These are phyloP conservation scores for Fusarium veterinarium DNA, from an alignment of 2,329 filamentous ascomycete genomes.

Conservation along the genomic window DNA sequence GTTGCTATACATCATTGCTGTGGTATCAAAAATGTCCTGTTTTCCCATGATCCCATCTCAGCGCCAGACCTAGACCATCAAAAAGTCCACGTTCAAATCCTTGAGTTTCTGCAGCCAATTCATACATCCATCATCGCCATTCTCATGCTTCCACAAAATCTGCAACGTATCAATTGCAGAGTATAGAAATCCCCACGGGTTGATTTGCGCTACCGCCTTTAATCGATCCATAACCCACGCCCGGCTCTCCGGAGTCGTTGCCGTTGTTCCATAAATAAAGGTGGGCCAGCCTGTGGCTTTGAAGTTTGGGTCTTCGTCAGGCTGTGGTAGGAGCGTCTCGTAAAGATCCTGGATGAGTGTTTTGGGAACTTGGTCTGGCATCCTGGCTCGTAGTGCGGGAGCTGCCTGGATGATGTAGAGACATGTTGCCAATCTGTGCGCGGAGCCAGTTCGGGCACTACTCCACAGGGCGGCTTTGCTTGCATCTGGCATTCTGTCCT, in stretches of 20 bases:
- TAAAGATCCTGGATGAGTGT: conserved; percentile 58
- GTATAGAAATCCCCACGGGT: conserved; percentile 61
- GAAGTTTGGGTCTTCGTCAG: conserved; percentile 62
- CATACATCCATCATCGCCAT: conserved; percentile 37
- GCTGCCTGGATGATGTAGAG: conserved; percentile 58
- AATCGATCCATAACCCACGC: conserved; percentile 62
- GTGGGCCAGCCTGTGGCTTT: conserved; percentile 68
- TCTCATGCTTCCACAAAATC: conserved; percentile 55
- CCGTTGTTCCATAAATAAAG: conserved; percentile 66
- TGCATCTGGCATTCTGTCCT: conserved; percentile 49
- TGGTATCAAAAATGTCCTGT: conserved; percentile 38
- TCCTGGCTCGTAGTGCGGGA: conserved; percentile 41
- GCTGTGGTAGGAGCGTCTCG: conserved; percentile 60
- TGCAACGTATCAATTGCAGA: conserved; percentile 59
- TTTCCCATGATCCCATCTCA: conserved; percentile 33
- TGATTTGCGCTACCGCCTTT: conserved; percentile 51
- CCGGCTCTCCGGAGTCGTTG: conserved; percentile 53
- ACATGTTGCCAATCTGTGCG: conserved; percentile 57
- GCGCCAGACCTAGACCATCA: conserved; percentile 26
- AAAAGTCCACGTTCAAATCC: conserved; percentile 54
- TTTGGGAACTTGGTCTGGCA: conserved; percentile 36
- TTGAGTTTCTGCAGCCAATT: conserved; percentile 58
- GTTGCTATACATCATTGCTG: conserved; percentile 2
- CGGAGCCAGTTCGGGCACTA: conserved; percentile 53
- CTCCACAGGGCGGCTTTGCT: conserved; percentile 49